Evolutionary conservation across 2,329 filamentous ascomycete genomes (phyloP), one percentile per base, ranked within the genome.

Genomic region (Neurospora sp.): DNA sequence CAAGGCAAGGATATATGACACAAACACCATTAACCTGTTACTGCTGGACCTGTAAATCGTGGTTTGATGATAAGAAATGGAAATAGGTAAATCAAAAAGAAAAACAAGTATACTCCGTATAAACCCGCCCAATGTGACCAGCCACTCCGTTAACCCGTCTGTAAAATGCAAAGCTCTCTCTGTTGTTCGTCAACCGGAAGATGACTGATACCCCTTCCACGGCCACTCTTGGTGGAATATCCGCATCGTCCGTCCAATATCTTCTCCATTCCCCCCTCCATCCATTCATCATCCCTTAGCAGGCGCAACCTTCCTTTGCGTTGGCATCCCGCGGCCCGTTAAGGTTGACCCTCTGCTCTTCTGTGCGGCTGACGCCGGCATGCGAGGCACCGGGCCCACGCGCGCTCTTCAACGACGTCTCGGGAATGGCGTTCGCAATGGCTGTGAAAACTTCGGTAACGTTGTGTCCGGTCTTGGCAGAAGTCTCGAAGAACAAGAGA

Each of bases 371-470:
- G 80, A 88, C 86, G 77, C 87, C 84, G 69, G 86, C 82, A 74
- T 84, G 85, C 70, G 86, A 83, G 19, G 88, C 85, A 66, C 88
- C 90, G 19, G 87, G 84, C n/a, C 91, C 91, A 75, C 93, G 88
- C 40, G 92, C 87, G 67, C 91, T 94, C 88, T 98, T 98, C 79
- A 98, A 83, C 73, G 93, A 97, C 68, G 93, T 97, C 85, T 99
- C 96, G 1, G 96, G 96, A 77, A 99, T 99, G 52, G 94, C 93
- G 79, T 98, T 98, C 71, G 96, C 96, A 79, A 99, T 99, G 39
- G 96, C 96, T 66, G 94, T 97, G 79, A 99, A 99, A 39, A 99
- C 96, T 76, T 97, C 95, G 68, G 91, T 89, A 46, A 99, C 96
- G 80, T 97, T 97, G 78, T 91, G 87, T 36, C 96, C 96, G 4